phyloP scores from a whole-genome alignment of 371 early-diverging fungal genomes.

The Rhizopus arrhizus region DNA sequence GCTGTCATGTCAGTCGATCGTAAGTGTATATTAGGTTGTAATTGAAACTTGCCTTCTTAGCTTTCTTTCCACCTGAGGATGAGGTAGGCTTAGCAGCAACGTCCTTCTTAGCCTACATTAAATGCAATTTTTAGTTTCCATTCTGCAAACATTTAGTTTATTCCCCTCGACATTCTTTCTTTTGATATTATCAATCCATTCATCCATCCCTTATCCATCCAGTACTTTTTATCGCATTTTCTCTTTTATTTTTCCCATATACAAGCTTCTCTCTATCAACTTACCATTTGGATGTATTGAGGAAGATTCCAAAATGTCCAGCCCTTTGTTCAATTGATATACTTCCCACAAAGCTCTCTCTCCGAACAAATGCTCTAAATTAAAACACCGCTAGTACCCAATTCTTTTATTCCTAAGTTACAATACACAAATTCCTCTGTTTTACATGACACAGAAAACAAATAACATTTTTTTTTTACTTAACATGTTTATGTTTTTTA shows the following conservation, averaged over 20 bases:
- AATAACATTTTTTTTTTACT: too few relatives aligned
- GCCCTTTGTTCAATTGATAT: conserved; percentile 8
- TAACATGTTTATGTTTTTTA: too few relatives aligned
- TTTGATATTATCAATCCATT: conserved; percentile 3
- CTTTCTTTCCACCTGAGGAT: conserved; percentile 84
- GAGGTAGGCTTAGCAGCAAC: conserved; percentile 72
- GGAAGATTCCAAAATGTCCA: conserved; percentile 25
- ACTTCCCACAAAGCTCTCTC: background rate
- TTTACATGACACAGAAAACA: too few relatives aligned
- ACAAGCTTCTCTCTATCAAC: background rate
- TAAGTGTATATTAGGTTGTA: background rate
- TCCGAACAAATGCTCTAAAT: background rate
- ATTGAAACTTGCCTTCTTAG: conserved; percentile 62
- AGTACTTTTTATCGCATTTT: background rate
- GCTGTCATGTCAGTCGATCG: background rate
- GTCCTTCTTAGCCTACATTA: conserved; percentile 64
- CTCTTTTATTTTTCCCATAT: background rate
- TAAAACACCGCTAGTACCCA: background rate
- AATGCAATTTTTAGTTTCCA: background rate
- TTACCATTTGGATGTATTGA: conserved; percentile 34
- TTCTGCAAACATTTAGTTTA: background rate
- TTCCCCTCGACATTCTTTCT: background rate
- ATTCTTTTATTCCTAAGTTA: too few relatives aligned
- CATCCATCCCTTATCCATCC: conserved; percentile 6
- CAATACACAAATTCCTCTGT: too few relatives aligned